Evolutionary conservation across 768 basidiomycete species (phyloP), one percentile per base, ranked within the genome.

Genomic region (Lyophyllum atratum): DNA sequence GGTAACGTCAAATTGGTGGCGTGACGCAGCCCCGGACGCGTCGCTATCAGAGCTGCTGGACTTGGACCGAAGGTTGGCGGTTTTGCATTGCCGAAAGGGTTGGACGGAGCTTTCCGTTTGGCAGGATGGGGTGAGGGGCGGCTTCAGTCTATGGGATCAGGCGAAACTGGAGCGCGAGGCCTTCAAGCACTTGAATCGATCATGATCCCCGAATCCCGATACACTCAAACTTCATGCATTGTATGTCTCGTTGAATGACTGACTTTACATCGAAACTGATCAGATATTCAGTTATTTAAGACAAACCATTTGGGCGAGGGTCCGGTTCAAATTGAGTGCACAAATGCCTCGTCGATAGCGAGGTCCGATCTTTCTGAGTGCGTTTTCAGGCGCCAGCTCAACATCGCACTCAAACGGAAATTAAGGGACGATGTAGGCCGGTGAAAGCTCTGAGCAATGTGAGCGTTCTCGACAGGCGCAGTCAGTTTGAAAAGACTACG

Each of bases 141-240:
- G 60, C 24, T 33, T 24, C 19, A 56, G 47, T 39, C 43, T 64
- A 14, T 64, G 63, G 63, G 63, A 59, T 4, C 56, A 58, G 42
- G 59, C 62, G 25, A 52, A 46, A 49, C 29, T 52, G 11, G 37
- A 44, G 19, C 43, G 50, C 28, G 43, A 53, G 24, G 61, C 46
- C 25, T 56, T 54, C 29, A 62, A 33, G 46, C 26, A 33, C 34
- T 14, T 59, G 29, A 15, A 11, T 21, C 49, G 31, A 12, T 17
- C 5, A 3, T 49, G 34, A 49, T 37, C 24, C 17, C 12, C 34
- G n/a, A n/a, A n/a, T n/a, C n/a, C n/a, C n/a, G n/a, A n/a, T n/a
- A n/a, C n/a, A n/a, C n/a, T n/a, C n/a, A n/a, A n/a, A n/a, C n/a
- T n/a, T n/a, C n/a, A n/a, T n/a, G n/a, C n/a, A n/a, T n/a, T n/a